Evolutionary conservation across 495 filamentous ascomycete genomes (phyloP), one percentile per base, ranked within the genome.

Genomic region (Penicillium pulvis): DNA sequence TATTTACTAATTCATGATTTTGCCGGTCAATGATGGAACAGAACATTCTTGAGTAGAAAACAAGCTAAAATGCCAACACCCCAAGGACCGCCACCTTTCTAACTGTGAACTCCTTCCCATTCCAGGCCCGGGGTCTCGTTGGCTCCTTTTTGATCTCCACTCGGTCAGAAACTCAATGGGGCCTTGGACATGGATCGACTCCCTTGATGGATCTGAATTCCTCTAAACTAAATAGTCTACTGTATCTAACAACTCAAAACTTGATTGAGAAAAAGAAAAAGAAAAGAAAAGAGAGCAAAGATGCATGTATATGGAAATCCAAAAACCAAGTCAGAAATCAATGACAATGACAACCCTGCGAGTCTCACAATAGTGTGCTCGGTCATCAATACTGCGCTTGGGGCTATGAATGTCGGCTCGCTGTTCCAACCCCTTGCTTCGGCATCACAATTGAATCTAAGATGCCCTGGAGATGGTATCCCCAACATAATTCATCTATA

Each of bases 401-500:
- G 51, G 52, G 23, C 48, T 33, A 19, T 4, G 33, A 43, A 30
- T 42, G 23, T 39, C 26, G 43, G 24, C 43, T 52, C 44, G 48
- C 33, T 59, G 55, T 50, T 48, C 51, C 46, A 57, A 53, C 66
- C 64, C 66, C 66, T 69, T 69, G 57, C 66, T 61, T 69, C 52
- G 60, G 66, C 61, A 58, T 61, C 64, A 2, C 20, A 23, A 23
- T 60, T 67, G 56, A 55, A 59, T 51, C 49, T 52, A 28, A 49
- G 46, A 49, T 49, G 26, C 46, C 51, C 51, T 28, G 51, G 24
- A 39, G 26, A 24, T n/a, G 6, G 3, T 24, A 39, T 24, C 28
- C 26, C 30, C 5, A 30, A 19, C n/a, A 51, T 51, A 6, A 36
- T 36, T 19, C 3, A 51, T 36, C 10, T 36, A 4, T 4, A 28